phyloP scores from a whole-genome alignment of 2,329 filamentous ascomycete species.

The Diplodia corticola region DNA sequence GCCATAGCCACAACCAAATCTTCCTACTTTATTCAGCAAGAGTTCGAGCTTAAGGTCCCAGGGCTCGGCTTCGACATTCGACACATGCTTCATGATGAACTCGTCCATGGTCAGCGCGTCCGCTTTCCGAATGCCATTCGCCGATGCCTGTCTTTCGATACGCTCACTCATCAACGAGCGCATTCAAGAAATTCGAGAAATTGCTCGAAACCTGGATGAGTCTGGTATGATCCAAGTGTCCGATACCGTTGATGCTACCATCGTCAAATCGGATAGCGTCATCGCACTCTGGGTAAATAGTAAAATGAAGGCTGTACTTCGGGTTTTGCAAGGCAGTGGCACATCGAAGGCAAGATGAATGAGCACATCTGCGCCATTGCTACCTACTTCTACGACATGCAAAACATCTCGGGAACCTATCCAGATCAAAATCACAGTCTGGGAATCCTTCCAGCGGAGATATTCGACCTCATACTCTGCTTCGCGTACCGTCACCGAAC shows the following conservation, averaged over 20 bases:
- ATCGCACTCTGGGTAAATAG: not conserved
- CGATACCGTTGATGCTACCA: not conserved
- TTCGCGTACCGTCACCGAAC: no score
- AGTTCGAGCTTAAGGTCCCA: not conserved
- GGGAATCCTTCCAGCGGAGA: no score
- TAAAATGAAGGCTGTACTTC: no score
- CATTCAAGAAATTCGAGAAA: not conserved
- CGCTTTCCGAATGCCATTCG: not conserved
- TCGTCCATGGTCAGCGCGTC: not conserved
- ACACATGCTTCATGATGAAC: not conserved
- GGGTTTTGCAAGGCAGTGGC: no score
- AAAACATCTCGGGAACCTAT: no score
- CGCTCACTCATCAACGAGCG: not conserved
- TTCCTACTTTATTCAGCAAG: not conserved
- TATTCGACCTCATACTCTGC: no score
- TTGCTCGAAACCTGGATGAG: not conserved
- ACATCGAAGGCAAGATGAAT: no score
- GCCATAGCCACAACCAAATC: no score
- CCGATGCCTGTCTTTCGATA: not conserved
- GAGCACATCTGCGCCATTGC: no score
- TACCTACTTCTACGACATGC: no score
- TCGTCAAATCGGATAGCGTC: not conserved
- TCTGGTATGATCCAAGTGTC: not conserved
- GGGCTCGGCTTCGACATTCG: not conserved
- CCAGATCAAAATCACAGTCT: no score